phyloP scores from a whole-genome alignment of 495 filamentous ascomycete species.

The Penicillium macrosclerotiorum region DNA sequence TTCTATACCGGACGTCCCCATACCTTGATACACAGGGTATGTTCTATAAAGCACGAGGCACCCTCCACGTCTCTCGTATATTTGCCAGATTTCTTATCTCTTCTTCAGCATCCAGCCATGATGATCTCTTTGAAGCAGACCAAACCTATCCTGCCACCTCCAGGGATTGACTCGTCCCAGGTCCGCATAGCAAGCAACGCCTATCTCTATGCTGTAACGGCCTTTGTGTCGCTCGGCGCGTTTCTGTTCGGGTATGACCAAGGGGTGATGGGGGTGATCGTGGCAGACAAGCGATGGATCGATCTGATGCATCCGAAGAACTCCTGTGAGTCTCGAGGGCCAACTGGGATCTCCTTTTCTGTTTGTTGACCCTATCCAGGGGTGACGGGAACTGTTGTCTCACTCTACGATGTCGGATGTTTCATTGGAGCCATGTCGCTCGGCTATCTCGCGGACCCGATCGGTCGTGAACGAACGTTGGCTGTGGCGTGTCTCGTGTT shows the following conservation, averaged over 20 bases:
- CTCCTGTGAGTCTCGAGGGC: conserved; percentile 16
- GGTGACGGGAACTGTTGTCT: conserved; percentile 29
- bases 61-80: background rate
- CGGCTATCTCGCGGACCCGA: conserved; percentile 67
- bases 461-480: conserved; percentile 71
- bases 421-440: conserved; percentile 61
- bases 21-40: too few relatives aligned
- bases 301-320: conserved; percentile 22
- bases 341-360: background rate
- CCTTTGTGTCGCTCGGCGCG: conserved; percentile 61
- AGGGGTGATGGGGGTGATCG: conserved; percentile 70
- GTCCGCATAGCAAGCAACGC: conserved; percentile 2
- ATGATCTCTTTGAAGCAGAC: conserved; percentile 18
- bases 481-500: conserved; percentile 66
- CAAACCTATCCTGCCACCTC: conserved; percentile 16
- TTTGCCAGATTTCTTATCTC: too few relatives aligned
- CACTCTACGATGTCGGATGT: conserved; percentile 58
- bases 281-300: conserved; percentile 33
- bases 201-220: conserved; percentile 20
- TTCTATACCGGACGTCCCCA: too few relatives aligned
- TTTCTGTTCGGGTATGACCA: conserved; percentile 65
- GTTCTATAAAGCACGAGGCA: too few relatives aligned
- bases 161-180: conserved; percentile 3
- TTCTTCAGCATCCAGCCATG: background rate
- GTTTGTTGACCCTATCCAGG: conserved; percentile 7